Conservation (phyloP, 2,329 filamentous ascomycete genomes). For the Clarireedia homoeocarpa region DNA sequence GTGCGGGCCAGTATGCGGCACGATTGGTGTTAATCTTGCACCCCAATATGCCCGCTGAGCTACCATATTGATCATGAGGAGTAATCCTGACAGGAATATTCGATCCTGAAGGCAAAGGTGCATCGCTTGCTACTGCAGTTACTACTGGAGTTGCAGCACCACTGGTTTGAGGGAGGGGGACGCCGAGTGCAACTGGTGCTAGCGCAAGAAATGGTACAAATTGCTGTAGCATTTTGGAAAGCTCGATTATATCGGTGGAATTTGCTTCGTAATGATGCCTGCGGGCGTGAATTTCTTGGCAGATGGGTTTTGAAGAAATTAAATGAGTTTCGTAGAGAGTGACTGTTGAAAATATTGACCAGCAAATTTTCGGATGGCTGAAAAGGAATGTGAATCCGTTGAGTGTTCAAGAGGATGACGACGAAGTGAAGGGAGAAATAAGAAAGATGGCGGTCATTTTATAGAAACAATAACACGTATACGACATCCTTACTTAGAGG, state of each 20-base stretch:
- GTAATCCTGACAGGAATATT: not conserved
- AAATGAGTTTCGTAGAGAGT: not conserved
- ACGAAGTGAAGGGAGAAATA: too few species aligned
- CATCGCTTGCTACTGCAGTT: not conserved
- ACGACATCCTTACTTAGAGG: too few species aligned
- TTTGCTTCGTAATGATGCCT: not conserved
- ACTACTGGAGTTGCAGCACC: too few species aligned
- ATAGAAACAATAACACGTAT: too few species aligned
- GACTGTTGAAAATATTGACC: not conserved
- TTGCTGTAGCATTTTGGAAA: not conserved
- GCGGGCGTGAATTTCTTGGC: too few species aligned
- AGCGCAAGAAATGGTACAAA: not conserved
- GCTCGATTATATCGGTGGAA: too few species aligned
- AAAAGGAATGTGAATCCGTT: not conserved
- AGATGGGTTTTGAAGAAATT: not conserved
- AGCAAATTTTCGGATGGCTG: not conserved
- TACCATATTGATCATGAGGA: not conserved
- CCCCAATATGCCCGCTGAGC: not conserved
- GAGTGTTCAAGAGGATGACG: too few species aligned
- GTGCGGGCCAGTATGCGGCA: constrained; percentile 1
- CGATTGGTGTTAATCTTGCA: constrained; percentile 2
- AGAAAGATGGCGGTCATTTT: too few species aligned
- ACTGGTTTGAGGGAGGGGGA: not conserved
- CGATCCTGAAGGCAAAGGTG: not conserved
- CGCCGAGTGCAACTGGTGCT: not conserved